A percentile compares a stretch with the other conserved stretches of the same genome.
These are phyloP conservation scores for Thraustochytrium sp. DNA, from an alignment of 352 stramenopile genomes.

Conservation along the genomic window DNA sequence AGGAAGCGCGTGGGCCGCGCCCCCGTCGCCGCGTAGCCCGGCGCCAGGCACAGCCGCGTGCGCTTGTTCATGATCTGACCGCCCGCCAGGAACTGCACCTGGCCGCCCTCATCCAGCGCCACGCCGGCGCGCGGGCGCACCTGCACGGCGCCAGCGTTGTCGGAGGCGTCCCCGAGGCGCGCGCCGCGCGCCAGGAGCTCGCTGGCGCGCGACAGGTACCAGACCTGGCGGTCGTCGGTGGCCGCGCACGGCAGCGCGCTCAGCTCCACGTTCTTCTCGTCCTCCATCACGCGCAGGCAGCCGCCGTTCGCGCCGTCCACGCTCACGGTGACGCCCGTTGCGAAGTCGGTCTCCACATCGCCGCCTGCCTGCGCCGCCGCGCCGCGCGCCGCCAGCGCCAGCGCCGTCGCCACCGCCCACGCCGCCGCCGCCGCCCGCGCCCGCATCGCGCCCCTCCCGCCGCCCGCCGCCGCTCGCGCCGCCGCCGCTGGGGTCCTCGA, in stretches of 20 bases:
- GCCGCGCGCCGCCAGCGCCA: neutral
- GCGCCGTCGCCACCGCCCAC: too few relatives aligned
- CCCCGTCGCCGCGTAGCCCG: neutral
- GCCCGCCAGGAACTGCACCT: neutral
- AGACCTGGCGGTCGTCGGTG: neutral
- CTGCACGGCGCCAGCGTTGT: slow-evolving; percentile 22
- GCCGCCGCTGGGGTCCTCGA: too few relatives aligned
- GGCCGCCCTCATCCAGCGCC: neutral
- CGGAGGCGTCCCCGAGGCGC: neutral
- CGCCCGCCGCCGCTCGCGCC: too few relatives aligned
- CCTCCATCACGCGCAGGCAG: neutral
- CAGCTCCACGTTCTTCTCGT: slow-evolving; percentile 12
- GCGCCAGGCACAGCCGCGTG: neutral
- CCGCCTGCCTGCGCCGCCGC: neutral
- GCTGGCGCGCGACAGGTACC: neutral
- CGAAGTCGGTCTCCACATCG: neutral
- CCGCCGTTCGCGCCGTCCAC: neutral
- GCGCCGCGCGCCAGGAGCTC: neutral
- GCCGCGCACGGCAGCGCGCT: neutral
- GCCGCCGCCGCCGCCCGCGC: too few relatives aligned
- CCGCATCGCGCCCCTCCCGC: too few relatives aligned
- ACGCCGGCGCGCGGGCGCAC: neutral
- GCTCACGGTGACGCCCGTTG: slow-evolving; percentile 2
- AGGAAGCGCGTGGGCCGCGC: neutral
- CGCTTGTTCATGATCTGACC: slow-evolving; percentile 7